phyloP scores from a whole-genome alignment of 2,329 filamentous ascomycete species.

The Thelonectria olida region DNA sequence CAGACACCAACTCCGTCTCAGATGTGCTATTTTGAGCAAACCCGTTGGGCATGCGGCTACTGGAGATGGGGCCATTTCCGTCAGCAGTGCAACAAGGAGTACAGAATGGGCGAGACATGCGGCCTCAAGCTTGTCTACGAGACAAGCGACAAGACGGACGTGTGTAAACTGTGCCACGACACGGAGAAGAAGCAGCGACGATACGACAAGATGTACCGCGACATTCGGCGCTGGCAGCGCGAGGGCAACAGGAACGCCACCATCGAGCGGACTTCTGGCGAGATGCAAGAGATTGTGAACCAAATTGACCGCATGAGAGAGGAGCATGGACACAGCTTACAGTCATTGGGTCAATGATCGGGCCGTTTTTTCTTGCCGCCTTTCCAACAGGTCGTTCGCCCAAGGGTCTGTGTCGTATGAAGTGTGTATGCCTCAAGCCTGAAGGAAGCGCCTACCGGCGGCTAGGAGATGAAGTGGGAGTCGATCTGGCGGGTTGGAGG shows the following conservation, averaged over 20 bases:
- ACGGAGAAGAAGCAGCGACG: constrained; percentile 86
- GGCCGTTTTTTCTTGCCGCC: too few relatives aligned
- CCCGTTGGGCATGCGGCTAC: constrained; percentile 84
- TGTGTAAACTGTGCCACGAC: constrained; percentile 88
- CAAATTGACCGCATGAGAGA: constrained; percentile 64
- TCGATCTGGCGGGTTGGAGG: too few relatives aligned
- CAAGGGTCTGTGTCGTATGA: too few relatives aligned
- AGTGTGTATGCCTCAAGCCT: too few relatives aligned
- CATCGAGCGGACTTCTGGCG: constrained; percentile 74
- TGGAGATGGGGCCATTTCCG: constrained; percentile 96
- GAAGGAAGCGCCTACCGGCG: too few relatives aligned
- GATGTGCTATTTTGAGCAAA: constrained; percentile 99
- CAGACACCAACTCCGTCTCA: too few relatives aligned
- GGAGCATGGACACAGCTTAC: constrained; percentile 49
- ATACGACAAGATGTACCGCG: constrained; percentile 76
- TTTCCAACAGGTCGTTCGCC: too few relatives aligned
- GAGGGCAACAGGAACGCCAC: constrained; percentile 80
- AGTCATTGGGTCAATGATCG: constrained; percentile 45
- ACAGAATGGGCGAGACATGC: constrained; percentile 95
- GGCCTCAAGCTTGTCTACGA: constrained; percentile 89
- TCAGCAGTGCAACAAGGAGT: constrained; percentile 92
- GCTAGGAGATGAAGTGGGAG: too few relatives aligned
- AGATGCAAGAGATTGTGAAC: constrained; percentile 71
- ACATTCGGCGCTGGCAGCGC: constrained; percentile 79
- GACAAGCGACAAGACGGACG: constrained; percentile 69